phyloP scores from a whole-genome alignment of 495 filamentous ascomycete genomes.

The Zalerion maritima region DNA sequence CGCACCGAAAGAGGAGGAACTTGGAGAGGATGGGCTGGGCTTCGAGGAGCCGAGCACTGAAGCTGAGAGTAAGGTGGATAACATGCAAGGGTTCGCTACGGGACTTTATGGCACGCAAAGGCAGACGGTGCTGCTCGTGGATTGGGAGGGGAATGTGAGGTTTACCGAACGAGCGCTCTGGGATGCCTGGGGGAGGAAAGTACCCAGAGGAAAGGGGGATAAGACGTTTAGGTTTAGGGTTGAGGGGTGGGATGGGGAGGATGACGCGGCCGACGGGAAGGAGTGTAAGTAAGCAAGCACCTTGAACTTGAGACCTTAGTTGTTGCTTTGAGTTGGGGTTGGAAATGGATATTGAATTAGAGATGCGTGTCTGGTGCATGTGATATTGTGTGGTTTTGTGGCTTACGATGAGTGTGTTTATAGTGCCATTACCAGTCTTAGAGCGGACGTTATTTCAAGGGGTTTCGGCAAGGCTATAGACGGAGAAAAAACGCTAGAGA shows the following conservation, averaged over 20 bases:
- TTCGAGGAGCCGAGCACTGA: constrained; percentile 4
- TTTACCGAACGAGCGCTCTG: constrained; percentile 77
- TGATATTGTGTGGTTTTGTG: too few species aligned
- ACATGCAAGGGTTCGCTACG: constrained; percentile 28
- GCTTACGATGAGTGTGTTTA: too few species aligned
- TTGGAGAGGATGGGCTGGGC: constrained; percentile 15
- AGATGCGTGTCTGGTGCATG: too few species aligned
- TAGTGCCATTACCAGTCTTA: too few species aligned
- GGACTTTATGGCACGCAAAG: constrained; percentile 85
- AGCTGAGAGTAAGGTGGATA: constrained; percentile 17
- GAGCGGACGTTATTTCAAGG: too few species aligned
- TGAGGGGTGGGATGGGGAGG: constrained; percentile 26
- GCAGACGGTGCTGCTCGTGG: constrained; percentile 75
- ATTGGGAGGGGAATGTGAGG: constrained; percentile 56
- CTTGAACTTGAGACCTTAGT: not conserved
- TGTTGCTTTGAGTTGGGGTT: not conserved
- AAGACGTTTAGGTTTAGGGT: constrained; percentile 48
- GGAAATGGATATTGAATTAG: not conserved
- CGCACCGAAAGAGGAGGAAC: constrained; percentile 23
- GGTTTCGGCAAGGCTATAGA: too few species aligned
- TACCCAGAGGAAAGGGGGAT: constrained; percentile 47
- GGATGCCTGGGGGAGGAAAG: constrained; percentile 47
- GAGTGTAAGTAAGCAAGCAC: not conserved
- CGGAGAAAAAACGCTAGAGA: too few species aligned
- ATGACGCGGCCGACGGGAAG: not conserved